Evolutionary conservation across 1,284 basidiomycete species (phyloP).

Genomic region (Earliella scabrosa): DNA sequence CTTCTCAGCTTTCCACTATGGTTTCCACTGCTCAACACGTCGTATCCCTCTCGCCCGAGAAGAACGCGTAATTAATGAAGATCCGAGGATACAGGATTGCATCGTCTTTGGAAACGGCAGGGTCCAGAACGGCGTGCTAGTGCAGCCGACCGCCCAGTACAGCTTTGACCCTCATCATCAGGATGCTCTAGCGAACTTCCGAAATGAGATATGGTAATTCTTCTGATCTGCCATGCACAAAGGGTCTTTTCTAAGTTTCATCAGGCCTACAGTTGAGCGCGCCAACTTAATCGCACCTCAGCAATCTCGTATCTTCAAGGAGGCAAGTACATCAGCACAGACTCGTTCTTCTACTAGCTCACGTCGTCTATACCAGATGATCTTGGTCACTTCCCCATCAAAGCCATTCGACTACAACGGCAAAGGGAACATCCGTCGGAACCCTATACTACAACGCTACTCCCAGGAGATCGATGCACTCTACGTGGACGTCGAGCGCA

Average conservation of each 20-base stretch:
- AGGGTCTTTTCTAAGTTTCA: neutral
- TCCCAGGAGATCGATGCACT: slow-evolving; percentile 38
- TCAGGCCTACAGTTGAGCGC: slow-evolving; percentile 42
- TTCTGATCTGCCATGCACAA: neutral
- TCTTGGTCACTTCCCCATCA: slow-evolving; percentile 34
- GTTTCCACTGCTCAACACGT: neutral
- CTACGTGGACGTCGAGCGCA: slow-evolving; percentile 36
- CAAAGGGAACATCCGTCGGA: slow-evolving; percentile 39
- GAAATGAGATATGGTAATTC: slow-evolving; percentile 39
- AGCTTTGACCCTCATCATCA: slow-evolving; percentile 37
- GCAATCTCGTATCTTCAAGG: slow-evolving; percentile 46
- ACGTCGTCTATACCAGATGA: slow-evolving; percentile 33
- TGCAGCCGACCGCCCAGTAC: slow-evolving; percentile 40
- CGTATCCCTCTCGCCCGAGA: neutral
- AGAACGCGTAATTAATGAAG: slow-evolving; percentile 44
- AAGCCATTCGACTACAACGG: slow-evolving; percentile 42
- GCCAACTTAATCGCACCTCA: slow-evolving; percentile 45
- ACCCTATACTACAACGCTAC: slow-evolving; percentile 38
- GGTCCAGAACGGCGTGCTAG: slow-evolving; percentile 45
- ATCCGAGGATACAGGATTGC: slow-evolving; percentile 37
- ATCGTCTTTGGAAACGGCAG: slow-evolving; percentile 45
- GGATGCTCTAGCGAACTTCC: slow-evolving; percentile 34
- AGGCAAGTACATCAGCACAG: slow-evolving; percentile 13
- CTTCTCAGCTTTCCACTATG: neutral
- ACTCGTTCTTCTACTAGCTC: neutral